Percentiles rank a stretch among this genome's conserved stretches.
Evolutionary conservation across 2,329 filamentous ascomycete genomes (phyloP).

Genomic region (Nannizzia gypsea): DNA sequence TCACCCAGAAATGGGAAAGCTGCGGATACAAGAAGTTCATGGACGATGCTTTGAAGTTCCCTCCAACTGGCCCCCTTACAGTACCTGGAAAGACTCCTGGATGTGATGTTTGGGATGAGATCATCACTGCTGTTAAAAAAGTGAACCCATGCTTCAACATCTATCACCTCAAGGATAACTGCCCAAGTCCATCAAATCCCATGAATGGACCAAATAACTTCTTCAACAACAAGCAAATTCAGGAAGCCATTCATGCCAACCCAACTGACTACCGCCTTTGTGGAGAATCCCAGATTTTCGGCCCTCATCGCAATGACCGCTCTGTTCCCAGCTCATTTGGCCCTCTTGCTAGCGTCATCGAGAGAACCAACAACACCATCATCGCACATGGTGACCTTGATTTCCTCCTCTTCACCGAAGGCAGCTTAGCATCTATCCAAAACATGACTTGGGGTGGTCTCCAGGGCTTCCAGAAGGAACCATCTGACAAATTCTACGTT

Average conservation of each 20-base stretch:
- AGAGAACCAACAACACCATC: constrained; percentile 59
- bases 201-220: constrained; percentile 52
- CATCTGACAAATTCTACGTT: constrained; percentile 54
- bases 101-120: constrained; percentile 50
- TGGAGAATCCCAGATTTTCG: constrained; percentile 34
- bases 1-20: constrained; percentile 30
- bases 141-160: constrained; percentile 70
- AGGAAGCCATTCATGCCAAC: constrained; percentile 55
- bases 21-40: constrained; percentile 38
- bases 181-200: constrained; percentile 57
- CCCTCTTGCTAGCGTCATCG: constrained; percentile 59
- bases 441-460: constrained; percentile 69
- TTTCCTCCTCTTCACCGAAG: constrained; percentile 55
- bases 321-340: constrained; percentile 42
- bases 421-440: constrained; percentile 61
- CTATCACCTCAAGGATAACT: constrained; percentile 61
- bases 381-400: constrained; percentile 62
- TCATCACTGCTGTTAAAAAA: constrained; percentile 42
- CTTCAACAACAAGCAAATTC: constrained; percentile 60
- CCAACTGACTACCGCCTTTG: constrained; percentile 47
- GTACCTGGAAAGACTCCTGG: constrained; percentile 31
- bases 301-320: constrained; percentile 24
- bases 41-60: constrained; percentile 49
- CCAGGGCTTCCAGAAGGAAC: constrained; percentile 55
- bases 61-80: constrained; percentile 50